Evolutionary conservation across 2,329 filamentous ascomycete genomes (phyloP), one percentile per base, ranked within the genome.

Genomic region (Paracorniculantispora psalliotae): DNA sequence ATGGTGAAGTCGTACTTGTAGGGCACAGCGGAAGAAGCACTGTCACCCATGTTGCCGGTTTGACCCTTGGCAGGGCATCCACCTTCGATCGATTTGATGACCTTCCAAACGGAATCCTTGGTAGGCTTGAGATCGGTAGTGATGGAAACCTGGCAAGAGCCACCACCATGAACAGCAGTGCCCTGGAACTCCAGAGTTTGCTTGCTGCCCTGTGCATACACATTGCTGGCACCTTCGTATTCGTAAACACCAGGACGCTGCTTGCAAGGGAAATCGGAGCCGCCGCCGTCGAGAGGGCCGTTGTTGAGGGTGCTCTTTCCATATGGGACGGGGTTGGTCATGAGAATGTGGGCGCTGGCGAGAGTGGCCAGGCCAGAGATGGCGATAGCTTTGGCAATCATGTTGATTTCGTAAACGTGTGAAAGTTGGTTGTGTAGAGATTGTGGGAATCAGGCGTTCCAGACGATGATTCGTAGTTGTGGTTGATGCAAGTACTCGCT

Each of bases 131-230:
- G 77, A 65, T 97, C 93, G 19, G 89, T 91, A 0, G 92, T 94
- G 66, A 99, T 77, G 9, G 88, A 89, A 59, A 97, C 76, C 67
- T 99, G 94, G 77, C 94, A 97, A 0, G 91, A 96, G 0, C 94
- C 94, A 57, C 94, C 94, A 19, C 92, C 92, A 66, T 99, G 94
- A 0, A 87, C 85, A 2, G 92, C 92, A 51, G 80, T 77, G 37
- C 92, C 92, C 0, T 75, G 75, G 72, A 96, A 90, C 0, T 74
- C 72, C 1, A 97, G 79, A 0, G 76, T 71, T 21, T 74, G 71
- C 0, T 60, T 68, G 66, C 72, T 72, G 1, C 74, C 74, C 2
- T 73, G 67, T 0, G 80, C 75, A 72, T 89, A 90, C 1, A 77
- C 69, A 65, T 90, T 91, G 67, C 73, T 75, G 1, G 68, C 71